These are phyloP conservation scores for Cercospora zeina DNA, from an alignment of 2,329 filamentous ascomycete species.

Conservation along the genomic window DNA sequence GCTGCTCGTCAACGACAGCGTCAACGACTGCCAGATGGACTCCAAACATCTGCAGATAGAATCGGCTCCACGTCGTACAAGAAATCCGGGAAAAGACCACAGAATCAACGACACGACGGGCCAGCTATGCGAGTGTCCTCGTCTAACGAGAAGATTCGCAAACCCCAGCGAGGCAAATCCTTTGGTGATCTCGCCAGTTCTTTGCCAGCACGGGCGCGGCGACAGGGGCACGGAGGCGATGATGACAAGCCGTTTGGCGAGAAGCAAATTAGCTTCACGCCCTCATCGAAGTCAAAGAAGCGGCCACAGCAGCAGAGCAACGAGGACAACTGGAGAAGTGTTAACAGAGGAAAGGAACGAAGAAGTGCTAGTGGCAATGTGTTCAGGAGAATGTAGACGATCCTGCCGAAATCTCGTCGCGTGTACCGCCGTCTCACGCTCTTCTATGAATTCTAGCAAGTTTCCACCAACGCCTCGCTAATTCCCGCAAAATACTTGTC, in stretches of 20 bases:
- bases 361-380: slow-evolving; percentile 75
- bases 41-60: slow-evolving; percentile 47
- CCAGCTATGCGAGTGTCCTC: slow-evolving; percentile 61
- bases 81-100: slow-evolving; percentile 54
- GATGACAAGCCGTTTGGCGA: slow-evolving; percentile 50
- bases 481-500: not conserved
- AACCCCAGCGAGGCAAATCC: slow-evolving; percentile 53
- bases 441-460: not conserved
- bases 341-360: slow-evolving; percentile 49
- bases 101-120: slow-evolving; percentile 38
- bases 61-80: slow-evolving; percentile 69
- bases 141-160: slow-evolving; percentile 43
- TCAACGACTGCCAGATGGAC: slow-evolving; percentile 42
- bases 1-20: slow-evolving; percentile 43
- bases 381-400: slow-evolving; percentile 63
- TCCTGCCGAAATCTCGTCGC: not conserved
- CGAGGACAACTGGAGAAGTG: slow-evolving; percentile 38
- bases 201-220: slow-evolving; percentile 36
- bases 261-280: slow-evolving; percentile 72
- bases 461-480: slow-evolving; percentile 7
- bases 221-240: slow-evolving; percentile 32
- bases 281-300: slow-evolving; percentile 51
- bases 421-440: not conserved
- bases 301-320: slow-evolving; percentile 30
- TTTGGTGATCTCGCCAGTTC: slow-evolving; percentile 58